Evolutionary conservation across 805 yeast genomes (phyloP).

Genomic region (Candida stauntonica): DNA sequence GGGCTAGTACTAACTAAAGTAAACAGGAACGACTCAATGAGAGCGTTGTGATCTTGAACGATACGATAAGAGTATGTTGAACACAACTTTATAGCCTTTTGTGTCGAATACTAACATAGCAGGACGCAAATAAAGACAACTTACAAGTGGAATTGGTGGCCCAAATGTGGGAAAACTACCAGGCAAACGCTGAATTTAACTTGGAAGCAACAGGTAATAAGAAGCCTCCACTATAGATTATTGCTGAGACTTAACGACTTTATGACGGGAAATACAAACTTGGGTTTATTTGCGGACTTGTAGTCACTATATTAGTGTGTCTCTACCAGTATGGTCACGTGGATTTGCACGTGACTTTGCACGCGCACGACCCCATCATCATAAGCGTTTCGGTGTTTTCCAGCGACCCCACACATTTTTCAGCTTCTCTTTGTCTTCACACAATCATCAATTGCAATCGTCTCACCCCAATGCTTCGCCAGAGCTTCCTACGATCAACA

Average conservation of each 20-base stretch:
- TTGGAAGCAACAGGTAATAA: constrained; percentile 61
- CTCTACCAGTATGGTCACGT: too few relatives aligned
- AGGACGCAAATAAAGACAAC: constrained; percentile 58
- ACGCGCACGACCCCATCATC: too few relatives aligned
- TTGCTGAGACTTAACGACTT: neutral
- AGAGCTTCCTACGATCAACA: too few relatives aligned
- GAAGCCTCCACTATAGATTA: constrained; percentile 41
- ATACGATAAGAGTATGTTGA: constrained; percentile 42
- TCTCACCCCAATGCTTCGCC: too few relatives aligned
- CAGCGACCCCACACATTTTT: too few relatives aligned
- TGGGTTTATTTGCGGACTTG: neutral
- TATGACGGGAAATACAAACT: neutral
- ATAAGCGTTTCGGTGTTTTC: too few relatives aligned
- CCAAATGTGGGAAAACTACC: constrained; percentile 76
- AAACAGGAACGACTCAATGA: constrained; percentile 64
- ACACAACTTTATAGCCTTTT: neutral
- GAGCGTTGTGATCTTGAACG: constrained; percentile 61
- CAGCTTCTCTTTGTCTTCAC: too few relatives aligned
- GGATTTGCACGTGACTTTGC: too few relatives aligned
- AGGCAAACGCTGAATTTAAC: constrained; percentile 65
- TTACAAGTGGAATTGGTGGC: constrained; percentile 67
- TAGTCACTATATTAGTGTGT: too few relatives aligned
- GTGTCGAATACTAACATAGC: neutral
- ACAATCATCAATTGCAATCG: too few relatives aligned
- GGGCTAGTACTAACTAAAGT: neutral